Percentiles rank a stretch among this genome's conserved stretches.
Conservation (phyloP, 345 rosid species). For the Eucalyptus pauciflora region DNA sequence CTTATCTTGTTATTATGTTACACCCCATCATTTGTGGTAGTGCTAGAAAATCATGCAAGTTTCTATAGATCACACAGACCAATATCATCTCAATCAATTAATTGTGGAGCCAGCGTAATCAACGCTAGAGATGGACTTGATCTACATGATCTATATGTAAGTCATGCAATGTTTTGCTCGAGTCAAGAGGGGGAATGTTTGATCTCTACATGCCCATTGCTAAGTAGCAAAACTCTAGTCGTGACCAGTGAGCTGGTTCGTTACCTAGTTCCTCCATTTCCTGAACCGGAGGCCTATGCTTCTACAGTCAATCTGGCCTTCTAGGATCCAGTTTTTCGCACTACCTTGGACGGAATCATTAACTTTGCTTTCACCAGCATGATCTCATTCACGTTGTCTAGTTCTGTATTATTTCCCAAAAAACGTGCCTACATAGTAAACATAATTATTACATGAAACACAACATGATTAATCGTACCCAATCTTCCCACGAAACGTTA, state of each 20-base stretch:
- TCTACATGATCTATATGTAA: background rate
- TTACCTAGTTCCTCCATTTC: background rate
- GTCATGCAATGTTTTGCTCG: background rate
- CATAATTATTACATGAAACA: background rate
- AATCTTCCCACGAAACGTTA: background rate
- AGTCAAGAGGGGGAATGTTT: background rate
- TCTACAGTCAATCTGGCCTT: background rate
- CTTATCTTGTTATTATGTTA: background rate
- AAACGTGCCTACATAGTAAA: background rate
- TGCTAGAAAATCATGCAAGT: background rate
- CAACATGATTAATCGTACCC: background rate
- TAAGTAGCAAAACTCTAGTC: background rate
- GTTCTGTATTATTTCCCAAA: background rate
- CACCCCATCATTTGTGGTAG: background rate
- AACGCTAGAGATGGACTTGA: background rate
- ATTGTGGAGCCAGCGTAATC: background rate
- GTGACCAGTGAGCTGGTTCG: background rate
- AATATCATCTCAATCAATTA: background rate
- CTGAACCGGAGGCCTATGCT: background rate
- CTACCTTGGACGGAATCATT: background rate
- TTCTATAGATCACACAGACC: background rate
- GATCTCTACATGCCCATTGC: background rate
- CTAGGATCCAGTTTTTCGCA: background rate
- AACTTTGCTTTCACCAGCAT: background rate
- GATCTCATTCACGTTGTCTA: background rate